These are phyloP conservation scores for Colletotrichum euphorbiae DNA, from an alignment of 2,329 filamentous ascomycete species.

Conservation along the genomic window DNA sequence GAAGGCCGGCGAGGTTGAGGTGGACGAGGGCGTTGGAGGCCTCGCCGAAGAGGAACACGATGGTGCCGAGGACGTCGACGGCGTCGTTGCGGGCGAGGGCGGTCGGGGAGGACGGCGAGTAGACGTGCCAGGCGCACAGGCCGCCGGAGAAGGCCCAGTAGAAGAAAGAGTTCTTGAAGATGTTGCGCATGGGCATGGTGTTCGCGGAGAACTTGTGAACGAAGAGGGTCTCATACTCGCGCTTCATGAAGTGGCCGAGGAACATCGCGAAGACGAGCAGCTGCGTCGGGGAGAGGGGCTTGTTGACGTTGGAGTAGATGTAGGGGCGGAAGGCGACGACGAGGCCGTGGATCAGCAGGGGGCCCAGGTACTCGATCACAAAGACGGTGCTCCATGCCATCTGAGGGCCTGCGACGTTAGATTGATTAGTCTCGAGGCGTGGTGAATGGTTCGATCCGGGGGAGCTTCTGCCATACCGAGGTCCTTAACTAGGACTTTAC, in stretches of 20 bases:
- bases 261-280: conserved; percentile 80
- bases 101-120: conserved; percentile 78
- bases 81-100: conserved; percentile 60
- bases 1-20: conserved; percentile 79
- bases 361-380: conserved; percentile 93
- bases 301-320: conserved; percentile 58
- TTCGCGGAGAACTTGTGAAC: conserved; percentile 94
- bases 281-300: conserved; percentile 74
- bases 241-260: conserved; percentile 89
- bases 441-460: neutral
- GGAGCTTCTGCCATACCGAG: conserved; percentile 70
- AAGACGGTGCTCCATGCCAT: conserved; percentile 95
- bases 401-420: conserved; percentile 74
- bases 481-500: conserved; percentile 88
- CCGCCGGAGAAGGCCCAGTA: conserved; percentile 91
- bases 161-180: conserved; percentile 94
- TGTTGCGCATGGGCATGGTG: conserved; percentile 91
- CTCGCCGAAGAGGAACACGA: conserved; percentile 82
- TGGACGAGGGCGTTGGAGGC: conserved; percentile 84
- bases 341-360: conserved; percentile 86
- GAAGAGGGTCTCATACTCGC: conserved; percentile 93
- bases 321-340: conserved; percentile 78
- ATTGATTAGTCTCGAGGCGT: neutral
- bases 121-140: conserved; percentile 86
- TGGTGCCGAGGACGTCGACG: conserved; percentile 75